Base-by-base conservation (phyloP, 2,329 filamentous ascomycete genomes). In the Lachnellula arida region DNA sequence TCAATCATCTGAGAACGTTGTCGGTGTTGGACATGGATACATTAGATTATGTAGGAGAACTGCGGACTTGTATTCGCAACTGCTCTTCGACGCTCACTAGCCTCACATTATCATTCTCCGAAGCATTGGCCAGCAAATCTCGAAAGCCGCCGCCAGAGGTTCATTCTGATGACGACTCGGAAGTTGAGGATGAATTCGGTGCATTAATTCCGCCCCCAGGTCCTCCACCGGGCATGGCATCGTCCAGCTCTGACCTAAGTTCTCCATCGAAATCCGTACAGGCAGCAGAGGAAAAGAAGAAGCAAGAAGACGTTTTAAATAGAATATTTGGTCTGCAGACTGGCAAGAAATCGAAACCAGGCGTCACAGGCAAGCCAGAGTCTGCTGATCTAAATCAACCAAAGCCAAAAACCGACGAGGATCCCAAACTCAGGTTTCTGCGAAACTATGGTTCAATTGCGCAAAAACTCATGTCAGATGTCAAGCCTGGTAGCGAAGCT, bases 11-110 rank as follows among this genome's bases (percentile, higher is more conserved):
- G 14, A 78, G 76, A 60, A 76, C 67, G 4, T 70, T 87, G 14
- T 71, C 76, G 4, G 71, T 86, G 6, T 72, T 86, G 35, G 83
- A 87, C 59, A 84, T 87, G 51, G 83, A 86, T 57, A 76, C 71
- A 28, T 71, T 85, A 4, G 80, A 84, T 35, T 72, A 81, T 34
- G 64, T 84, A 12, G 67, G 74, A 1, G 84, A 86, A 67, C 73
- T 87, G 58, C 78, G 76, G 58, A 64, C 73, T 5, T 85, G 81
- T 62, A 70, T 87, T 23, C 73, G 73, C 11, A 79, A 80, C 60
- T 85, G 79, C 1, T 74, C 78, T 2, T 73, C 77, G 1, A 81
- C 81, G 0, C 71, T 87, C 22, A 77, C 73, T 22, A 76, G 78
- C 46, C 70, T 87, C 25, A 76, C 78, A 50, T 68, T 87, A 14